Base-by-base conservation (phyloP, 225 moss, liverwort and hornwort genomes). In the Bryoerythrophyllum caledonicum region DNA sequence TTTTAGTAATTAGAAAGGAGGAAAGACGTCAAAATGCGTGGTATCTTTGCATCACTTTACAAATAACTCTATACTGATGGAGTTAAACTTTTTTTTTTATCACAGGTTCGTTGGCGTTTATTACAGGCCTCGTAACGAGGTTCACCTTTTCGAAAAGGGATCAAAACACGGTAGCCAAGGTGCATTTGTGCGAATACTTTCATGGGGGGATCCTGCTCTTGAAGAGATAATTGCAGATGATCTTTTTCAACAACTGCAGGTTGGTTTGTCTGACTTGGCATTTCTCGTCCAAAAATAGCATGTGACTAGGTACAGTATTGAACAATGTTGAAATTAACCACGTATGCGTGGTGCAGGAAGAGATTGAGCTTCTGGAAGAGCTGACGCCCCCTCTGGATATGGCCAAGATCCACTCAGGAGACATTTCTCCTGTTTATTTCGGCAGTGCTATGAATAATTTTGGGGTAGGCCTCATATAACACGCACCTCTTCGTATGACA, bases 381-480 rank as follows among this genome's bases (percentile, higher is more conserved):
- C 71, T 96, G 70, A 92, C 96, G 61, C 94, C 96, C 35, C 92
- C 96, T 48, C 77, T 96, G 72, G 91, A 96, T 78, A 85, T 94
- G 88, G 81, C 90, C 62, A 91, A 86, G 80, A 88, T 96, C 53
- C 94, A 96, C 84, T 87, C 89, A 20, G 94, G 94, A 71, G 96
- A 96, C 27, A 76, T 94, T 78, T 90, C 96, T 44, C 94, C 94
- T 41, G 96, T 96, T 41, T 96, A 92, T 74, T 96, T 96, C 72
- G 96, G 96, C 60, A 96, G 96, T 81, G 96, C 94, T 63, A 96
- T 96, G 96, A 96, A 96, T 63, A 96, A 96, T 76, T 96, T 96
- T 88, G 96, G 96, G 89, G 96, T 96, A 84, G 63, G 84, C 40
- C 57, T 59, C 14, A 7, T 63, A 37, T 32, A 21, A 25, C 2